Conservation (phyloP, 345 rosid species). For the Dimocarpus longan region DNA sequence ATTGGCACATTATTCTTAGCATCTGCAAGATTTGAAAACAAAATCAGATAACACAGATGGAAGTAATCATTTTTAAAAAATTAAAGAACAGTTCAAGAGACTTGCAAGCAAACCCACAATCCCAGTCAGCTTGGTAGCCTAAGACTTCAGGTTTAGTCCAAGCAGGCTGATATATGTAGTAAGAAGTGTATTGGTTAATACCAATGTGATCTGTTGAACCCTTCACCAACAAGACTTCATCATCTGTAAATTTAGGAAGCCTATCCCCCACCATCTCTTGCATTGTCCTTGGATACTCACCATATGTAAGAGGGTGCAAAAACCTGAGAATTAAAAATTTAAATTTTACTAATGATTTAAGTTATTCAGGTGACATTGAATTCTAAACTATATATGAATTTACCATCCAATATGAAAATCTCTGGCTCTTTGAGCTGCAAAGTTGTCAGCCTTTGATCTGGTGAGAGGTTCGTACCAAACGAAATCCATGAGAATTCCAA, state of each 20-base stretch:
- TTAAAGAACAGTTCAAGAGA: neutral
- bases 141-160: slow-evolving; percentile 27
- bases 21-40: slow-evolving; percentile 31
- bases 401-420: slow-evolving; percentile 79
- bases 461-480: slow-evolving; percentile 71
- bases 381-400: neutral
- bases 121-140: slow-evolving; percentile 60
- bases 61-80: neutral
- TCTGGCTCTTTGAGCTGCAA: slow-evolving; percentile 77
- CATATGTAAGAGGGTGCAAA: slow-evolving; percentile 60
- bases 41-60: neutral
- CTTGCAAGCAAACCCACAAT: slow-evolving; percentile 57
- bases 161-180: slow-evolving; percentile 47
- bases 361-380: neutral
- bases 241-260: slow-evolving; percentile 46
- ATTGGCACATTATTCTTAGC: slow-evolving; percentile 43
- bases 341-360: neutral
- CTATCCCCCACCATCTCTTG: slow-evolving; percentile 49
- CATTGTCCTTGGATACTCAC: slow-evolving; percentile 69
- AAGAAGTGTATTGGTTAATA: slow-evolving; percentile 59
- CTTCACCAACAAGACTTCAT: slow-evolving; percentile 49
- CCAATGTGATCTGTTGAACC: slow-evolving; percentile 56
- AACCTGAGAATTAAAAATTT: slow-evolving; percentile 35
- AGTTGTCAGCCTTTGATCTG: slow-evolving; percentile 48
- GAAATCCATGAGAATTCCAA: slow-evolving; percentile 69